These are phyloP conservation scores for Posidonia oceanica DNA, from an alignment of 116 monocot genomes.

Conservation along the genomic window DNA sequence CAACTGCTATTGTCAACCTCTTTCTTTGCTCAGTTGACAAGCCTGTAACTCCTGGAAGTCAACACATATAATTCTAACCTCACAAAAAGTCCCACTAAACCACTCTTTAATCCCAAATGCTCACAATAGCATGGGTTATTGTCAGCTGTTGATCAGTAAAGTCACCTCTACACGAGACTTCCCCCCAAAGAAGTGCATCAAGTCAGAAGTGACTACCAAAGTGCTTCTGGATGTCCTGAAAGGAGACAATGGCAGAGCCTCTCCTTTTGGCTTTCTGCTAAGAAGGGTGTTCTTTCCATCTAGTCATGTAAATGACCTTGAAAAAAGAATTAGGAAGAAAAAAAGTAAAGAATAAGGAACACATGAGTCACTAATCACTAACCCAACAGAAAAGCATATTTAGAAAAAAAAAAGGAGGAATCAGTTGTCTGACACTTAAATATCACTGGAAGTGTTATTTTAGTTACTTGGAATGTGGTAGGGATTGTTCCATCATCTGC, in stretches of 20 bases:
- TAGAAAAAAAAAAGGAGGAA: too few relatives aligned
- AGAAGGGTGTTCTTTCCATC: slow-evolving; percentile 91
- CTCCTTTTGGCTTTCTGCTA: slow-evolving; percentile 86
- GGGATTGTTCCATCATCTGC: slow-evolving; percentile 91
- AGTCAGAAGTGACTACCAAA: slow-evolving; percentile 29
- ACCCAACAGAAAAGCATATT: background rate
- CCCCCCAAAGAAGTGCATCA: background rate
- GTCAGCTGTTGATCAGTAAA: too few relatives aligned
- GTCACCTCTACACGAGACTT: background rate
- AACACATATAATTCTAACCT: too few relatives aligned
- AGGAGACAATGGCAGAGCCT: slow-evolving; percentile 83
- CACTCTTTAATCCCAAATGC: too few relatives aligned
- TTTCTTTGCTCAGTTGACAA: slow-evolving; percentile 57
- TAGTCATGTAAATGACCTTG: slow-evolving; percentile 97
- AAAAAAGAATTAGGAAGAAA: background rate
- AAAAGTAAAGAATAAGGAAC: background rate
- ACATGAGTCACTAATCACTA: background rate
- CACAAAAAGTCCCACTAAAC: too few relatives aligned
- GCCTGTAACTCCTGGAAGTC: slow-evolving; percentile 41
- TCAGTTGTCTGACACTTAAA: too few relatives aligned
- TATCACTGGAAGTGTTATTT: background rate
- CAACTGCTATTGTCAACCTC: slow-evolving; percentile 45
- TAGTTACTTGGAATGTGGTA: slow-evolving; percentile 82
- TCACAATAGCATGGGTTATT: too few relatives aligned
- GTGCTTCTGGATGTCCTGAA: slow-evolving; percentile 81